Base-by-base conservation (phyloP, 192 early-diverging fungal genomes). In the Entrophospora sp. region DNA sequence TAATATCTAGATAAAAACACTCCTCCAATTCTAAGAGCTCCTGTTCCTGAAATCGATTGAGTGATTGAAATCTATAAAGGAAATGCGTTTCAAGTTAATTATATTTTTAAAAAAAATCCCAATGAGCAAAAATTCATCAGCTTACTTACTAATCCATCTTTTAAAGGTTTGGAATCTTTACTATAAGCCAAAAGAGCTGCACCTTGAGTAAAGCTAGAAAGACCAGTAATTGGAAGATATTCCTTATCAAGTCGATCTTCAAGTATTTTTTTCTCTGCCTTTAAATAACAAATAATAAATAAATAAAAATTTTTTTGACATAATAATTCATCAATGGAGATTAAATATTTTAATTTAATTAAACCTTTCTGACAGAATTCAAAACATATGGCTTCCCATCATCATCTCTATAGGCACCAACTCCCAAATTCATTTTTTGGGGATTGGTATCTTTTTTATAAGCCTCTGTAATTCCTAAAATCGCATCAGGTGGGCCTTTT, bases 1-100 rank as follows among this genome's bases (percentile, higher is more conserved):
- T 85, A 92, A 78, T 86, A 96, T 16, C 84, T 72, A 61, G 71
- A 69, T 61, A 99, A 77, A 78, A 96, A 97, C 61, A 79, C 89
- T 45, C 89, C 94, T 53, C 93, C 97, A 64, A 97, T 86, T 62
- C 94, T 86, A 55, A 98, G 81, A 20, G 95, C 97, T 61, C 97
- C 97, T 22, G 97, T 99, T 38, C 97, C 97, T 5, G 97, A 97
- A 67, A 99, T 89, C 45, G 95, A 90, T 82, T 99, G 97, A 46
- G 91, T 87, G 35, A 89, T 85, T 30, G 89, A 89, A 62, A 97
- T 57, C 78, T 87, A 59, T 32, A n/a, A 27, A 9, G 3, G 24
- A 27, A 18, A 28, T 32, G 8, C n/a, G 20, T 46, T 31, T 31
- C 25, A 35, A 46, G 16, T 5, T 45, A 24, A 59, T 60, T 4